Evolutionary conservation across 352 stramenopile genomes (phyloP).

Genomic region (Phytophthora cactorum): DNA sequence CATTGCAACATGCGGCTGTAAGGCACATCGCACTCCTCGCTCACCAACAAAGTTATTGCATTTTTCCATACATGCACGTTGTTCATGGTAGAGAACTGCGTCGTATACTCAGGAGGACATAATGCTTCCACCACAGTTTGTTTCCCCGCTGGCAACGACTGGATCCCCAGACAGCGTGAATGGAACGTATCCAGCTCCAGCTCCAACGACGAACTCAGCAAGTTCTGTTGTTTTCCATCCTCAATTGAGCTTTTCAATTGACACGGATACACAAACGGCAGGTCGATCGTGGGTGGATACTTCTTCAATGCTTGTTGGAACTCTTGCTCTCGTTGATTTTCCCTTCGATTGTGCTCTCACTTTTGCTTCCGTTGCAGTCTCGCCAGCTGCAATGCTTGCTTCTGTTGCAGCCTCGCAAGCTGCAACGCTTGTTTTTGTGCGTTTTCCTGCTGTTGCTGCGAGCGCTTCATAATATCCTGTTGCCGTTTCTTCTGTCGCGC

Average conservation of each 20-base stretch:
- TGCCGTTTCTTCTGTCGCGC: neutral
- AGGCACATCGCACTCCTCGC: conserved; percentile 6
- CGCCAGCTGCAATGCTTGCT: neutral
- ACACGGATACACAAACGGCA: conserved; percentile 9
- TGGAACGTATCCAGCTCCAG: conserved; percentile 51
- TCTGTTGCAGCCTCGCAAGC: neutral
- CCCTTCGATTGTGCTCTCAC: neutral
- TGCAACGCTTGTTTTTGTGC: neutral
- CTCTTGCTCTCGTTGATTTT: neutral
- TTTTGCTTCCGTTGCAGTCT: neutral
- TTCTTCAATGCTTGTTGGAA: conserved; percentile 4
- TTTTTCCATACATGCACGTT: conserved; percentile 54
- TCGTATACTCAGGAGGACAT: conserved; percentile 30
- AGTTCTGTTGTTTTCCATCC: conserved; percentile 3
- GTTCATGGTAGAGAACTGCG: conserved; percentile 44
- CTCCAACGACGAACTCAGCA: conserved; percentile 24
- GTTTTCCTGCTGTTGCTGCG: neutral
- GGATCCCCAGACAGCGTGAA: conserved; percentile 48
- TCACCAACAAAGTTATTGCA: conserved; percentile 59
- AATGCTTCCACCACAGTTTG: conserved; percentile 46
- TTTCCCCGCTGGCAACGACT: conserved; percentile 54
- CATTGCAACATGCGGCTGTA: neutral
- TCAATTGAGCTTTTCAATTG: conserved; percentile 1
- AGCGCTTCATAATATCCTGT: neutral
- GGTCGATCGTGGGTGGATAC: neutral